Evolutionary conservation across 2,329 filamentous ascomycete species (phyloP).

Genomic region (Nemania diffusa): DNA sequence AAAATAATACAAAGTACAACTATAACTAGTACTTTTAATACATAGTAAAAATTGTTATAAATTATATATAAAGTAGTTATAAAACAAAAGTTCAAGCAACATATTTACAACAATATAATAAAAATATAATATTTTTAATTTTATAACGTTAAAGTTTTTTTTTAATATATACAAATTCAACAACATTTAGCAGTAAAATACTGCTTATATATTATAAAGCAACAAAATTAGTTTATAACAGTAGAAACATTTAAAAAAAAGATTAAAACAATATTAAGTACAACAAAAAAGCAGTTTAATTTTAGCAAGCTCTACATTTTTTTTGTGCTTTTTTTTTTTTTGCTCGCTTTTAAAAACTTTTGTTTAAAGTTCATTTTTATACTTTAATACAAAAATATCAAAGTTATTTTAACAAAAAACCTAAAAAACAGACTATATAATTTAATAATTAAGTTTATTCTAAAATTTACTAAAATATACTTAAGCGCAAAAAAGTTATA

Average conservation of each 20-base stretch:
- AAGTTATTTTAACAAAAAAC: background rate
- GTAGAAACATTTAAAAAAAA: background rate
- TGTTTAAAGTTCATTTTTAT: constrained; percentile 1
- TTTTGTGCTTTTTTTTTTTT: background rate
- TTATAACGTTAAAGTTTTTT: too few species aligned
- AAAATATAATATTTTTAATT: constrained; percentile 1
- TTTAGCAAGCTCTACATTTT: background rate
- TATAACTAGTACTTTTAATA: background rate
- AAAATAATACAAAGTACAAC: background rate
- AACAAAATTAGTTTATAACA: background rate
- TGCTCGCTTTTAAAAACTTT: background rate
- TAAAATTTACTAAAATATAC: background rate
- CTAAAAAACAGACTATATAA: background rate
- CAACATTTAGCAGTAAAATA: background rate
- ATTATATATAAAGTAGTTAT: too few species aligned
- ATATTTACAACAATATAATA: background rate
- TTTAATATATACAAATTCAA: background rate
- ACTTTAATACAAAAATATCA: background rate
- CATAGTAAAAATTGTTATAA: background rate
- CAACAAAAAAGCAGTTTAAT: background rate
- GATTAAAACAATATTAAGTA: constrained; percentile 2
- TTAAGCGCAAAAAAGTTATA: background rate
- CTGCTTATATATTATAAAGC: background rate
- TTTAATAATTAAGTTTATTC: background rate
- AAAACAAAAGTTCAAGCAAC: background rate